Conservation (phyloP, 2,329 filamentous ascomycete genomes). For the Fusarium anthophilum region DNA sequence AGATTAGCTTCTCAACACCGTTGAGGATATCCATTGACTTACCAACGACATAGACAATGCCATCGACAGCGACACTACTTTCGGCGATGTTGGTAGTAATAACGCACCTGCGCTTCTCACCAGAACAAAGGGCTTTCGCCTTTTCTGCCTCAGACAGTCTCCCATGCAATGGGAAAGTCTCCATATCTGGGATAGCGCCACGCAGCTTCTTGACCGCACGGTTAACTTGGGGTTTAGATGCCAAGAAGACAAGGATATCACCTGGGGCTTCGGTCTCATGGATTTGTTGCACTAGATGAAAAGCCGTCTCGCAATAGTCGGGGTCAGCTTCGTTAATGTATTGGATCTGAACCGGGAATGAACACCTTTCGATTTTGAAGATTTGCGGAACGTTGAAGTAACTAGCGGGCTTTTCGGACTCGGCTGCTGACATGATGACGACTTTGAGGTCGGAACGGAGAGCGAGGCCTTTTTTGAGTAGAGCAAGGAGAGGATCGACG, state of each 20-base stretch:
- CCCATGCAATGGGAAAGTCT: neutral
- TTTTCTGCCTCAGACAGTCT: neutral
- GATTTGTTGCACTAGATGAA: rapidly evolving
- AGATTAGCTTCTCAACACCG: neutral
- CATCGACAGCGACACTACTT: neutral
- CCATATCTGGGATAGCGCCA: neutral
- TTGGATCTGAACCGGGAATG: neutral
- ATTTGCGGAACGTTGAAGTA: neutral
- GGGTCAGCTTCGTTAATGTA: rapidly evolving
- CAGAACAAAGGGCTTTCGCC: neutral
- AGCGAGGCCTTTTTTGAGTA: neutral
- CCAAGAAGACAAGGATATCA: neutral
- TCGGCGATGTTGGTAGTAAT: neutral
- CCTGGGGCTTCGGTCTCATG: neutral
- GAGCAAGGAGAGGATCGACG: neutral
- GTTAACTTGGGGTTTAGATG: neutral
- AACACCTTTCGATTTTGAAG: neutral
- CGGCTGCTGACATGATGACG: neutral
- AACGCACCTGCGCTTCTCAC: neutral
- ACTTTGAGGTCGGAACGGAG: neutral
- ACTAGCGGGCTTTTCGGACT: neutral
- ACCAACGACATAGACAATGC: neutral
- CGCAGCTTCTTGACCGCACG: neutral
- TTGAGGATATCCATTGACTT: neutral
- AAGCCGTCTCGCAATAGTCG: neutral